Evolutionary conservation across 345 rosid genomes (phyloP).

Genomic region (Eucalyptus guilfoylei): DNA sequence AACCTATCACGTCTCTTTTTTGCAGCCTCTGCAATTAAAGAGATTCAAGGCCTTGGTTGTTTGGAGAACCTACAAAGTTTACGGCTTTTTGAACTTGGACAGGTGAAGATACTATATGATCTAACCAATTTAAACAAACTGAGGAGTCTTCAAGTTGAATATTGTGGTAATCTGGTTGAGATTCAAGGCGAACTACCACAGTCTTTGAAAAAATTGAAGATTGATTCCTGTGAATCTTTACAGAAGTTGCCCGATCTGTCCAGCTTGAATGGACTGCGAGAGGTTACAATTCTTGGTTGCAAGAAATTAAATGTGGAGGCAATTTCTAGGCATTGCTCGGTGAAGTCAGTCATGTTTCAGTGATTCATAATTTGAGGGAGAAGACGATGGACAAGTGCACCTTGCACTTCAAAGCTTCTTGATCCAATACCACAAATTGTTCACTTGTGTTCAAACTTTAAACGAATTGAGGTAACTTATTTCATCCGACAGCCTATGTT

Average conservation of each 20-base stretch:
- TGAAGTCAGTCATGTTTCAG: too few species aligned
- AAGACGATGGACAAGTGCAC: not conserved
- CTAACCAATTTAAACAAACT: too few species aligned
- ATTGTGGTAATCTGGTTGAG: not conserved
- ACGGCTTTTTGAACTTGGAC: accelerated
- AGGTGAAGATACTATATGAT: not conserved
- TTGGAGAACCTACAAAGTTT: too few species aligned
- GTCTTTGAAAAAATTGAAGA: not conserved
- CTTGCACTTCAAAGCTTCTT: too few species aligned
- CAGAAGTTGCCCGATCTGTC: not conserved
- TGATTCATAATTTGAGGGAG: not conserved
- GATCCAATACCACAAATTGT: not conserved
- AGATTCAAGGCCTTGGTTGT: too few species aligned
- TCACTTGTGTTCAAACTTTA: not conserved
- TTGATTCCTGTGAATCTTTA: not conserved
- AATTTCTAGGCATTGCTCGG: too few species aligned
- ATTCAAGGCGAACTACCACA: too few species aligned
- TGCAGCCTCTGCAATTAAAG: accelerated
- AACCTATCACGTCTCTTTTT: accelerated
- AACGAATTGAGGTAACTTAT: not conserved
- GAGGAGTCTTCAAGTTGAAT: accelerated
- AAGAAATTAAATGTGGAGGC: too few species aligned
- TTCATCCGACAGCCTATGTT: not conserved
- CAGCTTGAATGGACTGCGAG: not conserved
- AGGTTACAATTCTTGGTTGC: not conserved